Percentiles rank a stretch among this genome's conserved stretches.
These are phyloP conservation scores for Onygena corvina DNA, from an alignment of 2,329 filamentous ascomycete genomes.

Conservation along the genomic window DNA sequence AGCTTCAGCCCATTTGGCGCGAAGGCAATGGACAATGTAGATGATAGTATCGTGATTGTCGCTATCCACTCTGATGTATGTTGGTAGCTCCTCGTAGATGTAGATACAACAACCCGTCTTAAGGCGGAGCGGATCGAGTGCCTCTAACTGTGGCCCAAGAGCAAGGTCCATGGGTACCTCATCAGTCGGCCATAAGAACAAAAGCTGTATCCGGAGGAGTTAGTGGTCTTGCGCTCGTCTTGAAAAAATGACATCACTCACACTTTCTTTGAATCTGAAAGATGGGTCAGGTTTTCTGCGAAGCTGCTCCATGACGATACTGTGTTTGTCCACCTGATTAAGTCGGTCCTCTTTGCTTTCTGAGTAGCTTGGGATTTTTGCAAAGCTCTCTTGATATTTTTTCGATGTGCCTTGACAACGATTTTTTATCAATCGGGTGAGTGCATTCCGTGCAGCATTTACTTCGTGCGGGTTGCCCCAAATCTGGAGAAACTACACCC, in stretches of 20 bases:
- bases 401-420: constrained; percentile 9
- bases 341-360: constrained; percentile 19
- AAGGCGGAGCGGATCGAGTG: constrained; percentile 35
- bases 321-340: constrained; percentile 19
- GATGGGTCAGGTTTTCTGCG: constrained; percentile 20
- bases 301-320: constrained; percentile 19
- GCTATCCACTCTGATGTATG: constrained; percentile 25
- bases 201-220: constrained; percentile 20
- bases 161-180: constrained; percentile 32
- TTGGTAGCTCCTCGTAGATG: constrained; percentile 22
- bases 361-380: constrained; percentile 20
- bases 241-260: constrained; percentile 11
- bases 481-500: constrained; percentile 18
- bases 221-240: constrained; percentile 7
- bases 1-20: constrained; percentile 22
- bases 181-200: constrained; percentile 37
- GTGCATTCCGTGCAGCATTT: constrained; percentile 16
- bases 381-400: constrained; percentile 18
- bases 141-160: constrained; percentile 34
- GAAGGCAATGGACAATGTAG: constrained; percentile 25
- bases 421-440: constrained; percentile 17
- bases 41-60: constrained; percentile 25
- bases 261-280: constrained; percentile 20
- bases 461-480: constrained; percentile 22
- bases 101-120: constrained; percentile 33